A percentile compares a stretch with the other conserved stretches of the same genome.
Conservation (phyloP, 2,329 filamentous ascomycete genomes). For the Paecilomyces formosus region DNA sequence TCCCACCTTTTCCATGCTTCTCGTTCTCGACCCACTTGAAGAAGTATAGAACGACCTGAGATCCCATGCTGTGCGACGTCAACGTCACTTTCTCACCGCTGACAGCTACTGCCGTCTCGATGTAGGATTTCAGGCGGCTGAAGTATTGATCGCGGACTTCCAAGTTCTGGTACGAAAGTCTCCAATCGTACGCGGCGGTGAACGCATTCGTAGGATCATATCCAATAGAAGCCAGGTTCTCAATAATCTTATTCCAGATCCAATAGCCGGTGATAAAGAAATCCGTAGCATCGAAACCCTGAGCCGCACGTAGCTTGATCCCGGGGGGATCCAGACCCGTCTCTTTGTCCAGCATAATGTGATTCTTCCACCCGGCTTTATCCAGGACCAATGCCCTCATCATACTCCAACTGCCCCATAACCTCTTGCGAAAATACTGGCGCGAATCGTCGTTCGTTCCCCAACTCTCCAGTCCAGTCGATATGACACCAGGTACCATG, state of each 20-base stretch:
- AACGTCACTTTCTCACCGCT: conserved; percentile 74
- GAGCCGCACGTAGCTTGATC: conserved; percentile 84
- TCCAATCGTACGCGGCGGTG: conserved; percentile 78
- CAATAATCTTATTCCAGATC: conserved; percentile 99
- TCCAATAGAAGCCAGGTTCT: conserved; percentile 90
- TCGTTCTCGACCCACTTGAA: conserved; percentile 74
- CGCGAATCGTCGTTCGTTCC: conserved; percentile 77
- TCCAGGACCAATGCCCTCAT: conserved; percentile 91
- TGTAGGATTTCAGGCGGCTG: conserved; percentile 78
- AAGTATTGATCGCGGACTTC: conserved; percentile 92
- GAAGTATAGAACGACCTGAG: conserved; percentile 80
- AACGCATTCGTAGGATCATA: conserved; percentile 78
- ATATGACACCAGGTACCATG: conserved; percentile 97
- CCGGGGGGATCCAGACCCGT: conserved; percentile 86
- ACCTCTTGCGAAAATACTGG: conserved; percentile 84
- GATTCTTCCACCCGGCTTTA: conserved; percentile 88
- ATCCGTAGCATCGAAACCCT: conserved; percentile 95
- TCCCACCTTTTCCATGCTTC: conserved; percentile 70
- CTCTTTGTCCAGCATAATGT: conserved; percentile 91
- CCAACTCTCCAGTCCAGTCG: conserved; percentile 94
- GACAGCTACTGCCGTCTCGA: conserved; percentile 72
- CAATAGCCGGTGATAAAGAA: conserved; percentile 80
- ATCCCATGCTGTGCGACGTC: conserved; percentile 95
- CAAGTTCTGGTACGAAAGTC: conserved; percentile 80
- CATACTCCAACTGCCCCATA: conserved; percentile 99